phyloP scores from a whole-genome alignment of 305 asterid genomes.

The Solanum hybrid region DNA sequence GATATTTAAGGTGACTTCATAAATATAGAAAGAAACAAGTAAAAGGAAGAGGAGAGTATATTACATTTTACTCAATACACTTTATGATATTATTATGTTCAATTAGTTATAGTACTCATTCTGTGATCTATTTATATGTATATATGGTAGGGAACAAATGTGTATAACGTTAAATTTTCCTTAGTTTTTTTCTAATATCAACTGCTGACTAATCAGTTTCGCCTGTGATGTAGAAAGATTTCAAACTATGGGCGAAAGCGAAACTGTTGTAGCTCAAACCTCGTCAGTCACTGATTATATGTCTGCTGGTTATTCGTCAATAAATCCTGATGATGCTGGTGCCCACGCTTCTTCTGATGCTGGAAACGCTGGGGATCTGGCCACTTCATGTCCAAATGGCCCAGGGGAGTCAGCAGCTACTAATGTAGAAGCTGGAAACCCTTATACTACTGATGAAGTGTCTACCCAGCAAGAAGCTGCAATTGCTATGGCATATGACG shows the following conservation, averaged over 20 bases:
- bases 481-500: slow-evolving; percentile 20
- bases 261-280: slow-evolving; percentile 38
- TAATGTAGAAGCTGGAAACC: slow-evolving; percentile 21
- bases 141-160: neutral
- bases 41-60: neutral
- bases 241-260: slow-evolving; percentile 41
- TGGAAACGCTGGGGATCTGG: slow-evolving; percentile 27
- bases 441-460: slow-evolving; percentile 20
- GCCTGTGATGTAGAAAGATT: neutral
- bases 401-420: slow-evolving; percentile 5
- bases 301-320: slow-evolving; percentile 19
- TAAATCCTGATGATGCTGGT: slow-evolving; percentile 27
- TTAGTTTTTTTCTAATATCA: neutral
- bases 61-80: neutral
- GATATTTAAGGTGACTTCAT: neutral
- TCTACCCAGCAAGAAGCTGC: slow-evolving; percentile 35
- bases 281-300: slow-evolving; percentile 12
- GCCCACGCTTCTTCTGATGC: slow-evolving; percentile 19
- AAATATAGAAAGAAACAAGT: neutral
- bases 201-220: neutral
- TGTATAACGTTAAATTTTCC: neutral
- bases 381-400: slow-evolving; percentile 16
- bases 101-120: neutral
- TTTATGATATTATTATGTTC: neutral
- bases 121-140: neutral